A percentile compares a stretch with the other conserved stretches of the same genome.
Conservation (phyloP, 108 stramenopile species). For the Conticribra guillardii region DNA sequence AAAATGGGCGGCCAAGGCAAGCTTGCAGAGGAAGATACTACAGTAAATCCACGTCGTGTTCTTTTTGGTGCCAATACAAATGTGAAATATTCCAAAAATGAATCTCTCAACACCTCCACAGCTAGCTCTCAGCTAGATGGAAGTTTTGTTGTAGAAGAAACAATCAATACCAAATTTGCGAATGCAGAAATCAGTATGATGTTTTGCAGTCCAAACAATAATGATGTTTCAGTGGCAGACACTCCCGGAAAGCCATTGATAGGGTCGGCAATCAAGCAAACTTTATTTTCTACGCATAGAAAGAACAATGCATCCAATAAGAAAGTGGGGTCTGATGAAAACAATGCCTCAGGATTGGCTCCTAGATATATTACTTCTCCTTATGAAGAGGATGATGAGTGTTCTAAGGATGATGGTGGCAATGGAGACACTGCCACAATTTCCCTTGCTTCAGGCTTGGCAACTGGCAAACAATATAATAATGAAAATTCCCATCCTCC, state of each 20-base stretch:
- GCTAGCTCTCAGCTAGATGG: constrained; percentile 75
- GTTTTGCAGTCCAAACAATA: constrained; percentile 80
- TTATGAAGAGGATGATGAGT: too few relatives aligned
- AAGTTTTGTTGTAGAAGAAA: constrained; percentile 68
- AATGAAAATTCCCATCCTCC: too few relatives aligned
- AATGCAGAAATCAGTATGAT: constrained; percentile 86
- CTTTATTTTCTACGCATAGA: constrained; percentile 10
- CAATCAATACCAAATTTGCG: constrained; percentile 85
- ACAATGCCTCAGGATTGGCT: not conserved
- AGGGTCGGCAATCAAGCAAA: constrained; percentile 9
- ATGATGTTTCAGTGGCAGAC: constrained; percentile 30
- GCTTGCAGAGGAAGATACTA: not conserved
- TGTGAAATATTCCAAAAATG: constrained; percentile 39
- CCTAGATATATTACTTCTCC: too few relatives aligned
- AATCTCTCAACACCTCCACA: constrained; percentile 53
- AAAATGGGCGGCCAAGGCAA: not conserved
- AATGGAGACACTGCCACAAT: not conserved
- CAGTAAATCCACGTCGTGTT: constrained; percentile 30
- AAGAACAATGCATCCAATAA: too few relatives aligned
- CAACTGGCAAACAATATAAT: too few relatives aligned
- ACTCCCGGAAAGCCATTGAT: constrained; percentile 21
- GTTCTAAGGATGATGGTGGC: too few relatives aligned
- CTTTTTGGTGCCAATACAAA: constrained; percentile 51
- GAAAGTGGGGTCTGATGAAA: too few relatives aligned
- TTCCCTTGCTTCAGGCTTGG: too few relatives aligned